phyloP scores from a whole-genome alignment of 257 asterid species.

The Capsicum baccatum region DNA sequence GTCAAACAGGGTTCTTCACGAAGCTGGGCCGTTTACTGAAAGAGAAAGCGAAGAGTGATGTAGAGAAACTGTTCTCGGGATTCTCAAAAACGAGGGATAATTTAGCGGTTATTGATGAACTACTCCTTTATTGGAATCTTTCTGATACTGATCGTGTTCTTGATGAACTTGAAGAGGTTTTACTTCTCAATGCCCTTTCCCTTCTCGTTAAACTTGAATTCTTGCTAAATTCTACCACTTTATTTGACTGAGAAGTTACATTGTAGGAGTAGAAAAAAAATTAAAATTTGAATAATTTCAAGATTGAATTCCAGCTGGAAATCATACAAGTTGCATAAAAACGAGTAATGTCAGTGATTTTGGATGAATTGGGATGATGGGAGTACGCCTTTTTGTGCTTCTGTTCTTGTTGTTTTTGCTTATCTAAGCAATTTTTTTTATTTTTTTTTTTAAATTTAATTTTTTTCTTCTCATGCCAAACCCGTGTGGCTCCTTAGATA shows the following conservation, averaged over 20 bases:
- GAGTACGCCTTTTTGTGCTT: not conserved
- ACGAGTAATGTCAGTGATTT: not conserved
- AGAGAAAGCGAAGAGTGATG: conserved; percentile 93
- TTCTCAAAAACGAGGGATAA: conserved; percentile 87
- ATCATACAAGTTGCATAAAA: not conserved
- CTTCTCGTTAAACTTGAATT: not conserved
- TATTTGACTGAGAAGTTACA: not conserved
- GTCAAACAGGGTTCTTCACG: conserved; percentile 79
- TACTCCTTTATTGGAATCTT: conserved; percentile 91
- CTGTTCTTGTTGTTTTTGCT: not conserved
- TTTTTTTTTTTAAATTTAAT: too few relatives aligned
- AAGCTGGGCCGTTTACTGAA: conserved; percentile 89
- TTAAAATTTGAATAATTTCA: not conserved
- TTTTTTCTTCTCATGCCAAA: not conserved
- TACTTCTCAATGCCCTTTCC: not conserved
- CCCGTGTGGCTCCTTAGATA: not conserved
- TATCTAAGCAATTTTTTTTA: not conserved
- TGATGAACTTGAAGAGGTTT: conserved; percentile 93
- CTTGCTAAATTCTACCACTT: too few relatives aligned
- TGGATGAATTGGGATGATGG: not conserved
- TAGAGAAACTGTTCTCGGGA: conserved; percentile 86
- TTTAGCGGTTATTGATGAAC: conserved; percentile 88
- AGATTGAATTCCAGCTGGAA: not conserved
- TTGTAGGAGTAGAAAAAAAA: not conserved
- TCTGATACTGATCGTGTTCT: conserved; percentile 90